Evolutionary conservation across 768 basidiomycete species (phyloP).

Genomic region (Mycena olivaceomarginata): DNA sequence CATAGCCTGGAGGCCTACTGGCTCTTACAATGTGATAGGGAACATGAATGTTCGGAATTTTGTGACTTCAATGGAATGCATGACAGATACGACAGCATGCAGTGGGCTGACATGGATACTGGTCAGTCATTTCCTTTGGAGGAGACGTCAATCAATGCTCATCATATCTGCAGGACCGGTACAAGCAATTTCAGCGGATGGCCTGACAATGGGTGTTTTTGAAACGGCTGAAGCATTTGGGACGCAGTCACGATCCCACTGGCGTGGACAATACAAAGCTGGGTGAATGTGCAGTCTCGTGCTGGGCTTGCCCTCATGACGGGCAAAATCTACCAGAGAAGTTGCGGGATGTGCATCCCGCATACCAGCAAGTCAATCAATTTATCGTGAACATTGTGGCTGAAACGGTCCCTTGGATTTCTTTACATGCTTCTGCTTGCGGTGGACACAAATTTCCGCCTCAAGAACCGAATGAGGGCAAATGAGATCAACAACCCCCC

Average conservation of each 20-base stretch:
- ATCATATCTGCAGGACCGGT: slow-evolving; percentile 43
- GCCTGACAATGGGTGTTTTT: background rate
- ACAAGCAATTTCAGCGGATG: slow-evolving; percentile 14
- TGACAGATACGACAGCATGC: no score
- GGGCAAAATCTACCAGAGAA: no score
- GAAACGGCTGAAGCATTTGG: slow-evolving; percentile 8
- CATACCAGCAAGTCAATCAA: no score
- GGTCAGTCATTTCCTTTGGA: no score
- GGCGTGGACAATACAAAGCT: slow-evolving; percentile 24
- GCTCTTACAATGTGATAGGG: slow-evolving; percentile 27
- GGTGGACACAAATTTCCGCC: background rate
- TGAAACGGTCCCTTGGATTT: background rate
- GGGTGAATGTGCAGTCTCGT: slow-evolving; percentile 23
- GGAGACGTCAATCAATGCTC: no score
- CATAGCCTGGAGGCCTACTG: slow-evolving; percentile 28
- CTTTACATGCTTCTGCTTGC: background rate
- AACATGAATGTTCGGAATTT: slow-evolving; percentile 39
- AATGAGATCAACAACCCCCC: background rate
- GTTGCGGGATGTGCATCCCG: no score
- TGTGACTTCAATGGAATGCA: no score
- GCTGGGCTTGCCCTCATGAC: slow-evolving; percentile 44
- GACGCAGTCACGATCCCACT: slow-evolving; percentile 12
- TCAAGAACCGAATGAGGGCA: background rate
- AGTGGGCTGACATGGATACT: no score
- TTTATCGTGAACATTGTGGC: no score